Evolutionary conservation across 805 yeast genomes (phyloP).

Genomic region (Kodamaea jinghongensis): DNA sequence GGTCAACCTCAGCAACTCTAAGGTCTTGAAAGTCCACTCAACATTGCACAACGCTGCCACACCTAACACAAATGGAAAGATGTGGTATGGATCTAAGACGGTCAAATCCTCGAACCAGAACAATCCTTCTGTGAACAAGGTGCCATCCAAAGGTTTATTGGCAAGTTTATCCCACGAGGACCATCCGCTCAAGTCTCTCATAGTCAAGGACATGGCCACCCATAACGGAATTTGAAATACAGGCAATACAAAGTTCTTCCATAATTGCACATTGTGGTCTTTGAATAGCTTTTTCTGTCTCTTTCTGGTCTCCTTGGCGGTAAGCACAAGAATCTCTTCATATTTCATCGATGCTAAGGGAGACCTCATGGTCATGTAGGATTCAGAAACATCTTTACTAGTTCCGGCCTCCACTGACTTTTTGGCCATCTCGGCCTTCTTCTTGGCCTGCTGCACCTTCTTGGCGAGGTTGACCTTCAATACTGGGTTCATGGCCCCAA

Average conservation of each 20-base stretch:
- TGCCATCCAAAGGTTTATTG: conserved; percentile 47
- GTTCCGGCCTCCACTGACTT: conserved; percentile 20
- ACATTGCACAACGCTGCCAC: conserved; percentile 68
- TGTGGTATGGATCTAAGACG: conserved; percentile 55
- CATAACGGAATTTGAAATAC: conserved; percentile 83
- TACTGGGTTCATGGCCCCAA: conserved; percentile 74
- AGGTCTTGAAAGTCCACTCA: conserved; percentile 76
- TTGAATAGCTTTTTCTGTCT: conserved; percentile 72
- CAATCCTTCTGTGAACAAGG: conserved; percentile 52
- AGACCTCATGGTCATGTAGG: conserved; percentile 16
- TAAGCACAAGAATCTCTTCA: conserved; percentile 72
- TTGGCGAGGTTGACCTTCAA: conserved; percentile 55
- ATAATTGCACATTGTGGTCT: conserved; percentile 65
- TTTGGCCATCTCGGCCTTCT: conserved; percentile 16
- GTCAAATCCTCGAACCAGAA: conserved; percentile 63
- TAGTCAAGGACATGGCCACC: conserved; percentile 72
- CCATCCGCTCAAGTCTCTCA: conserved; percentile 77
- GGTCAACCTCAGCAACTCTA: conserved; percentile 46
- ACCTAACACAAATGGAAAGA: conserved; percentile 73
- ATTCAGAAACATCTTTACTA: conserved; percentile 8
- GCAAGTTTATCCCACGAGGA: conserved; percentile 41
- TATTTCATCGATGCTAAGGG: conserved; percentile 53
- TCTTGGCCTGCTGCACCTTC: conserved; percentile 39
- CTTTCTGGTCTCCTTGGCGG: conserved; percentile 74
- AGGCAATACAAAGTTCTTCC: conserved; percentile 79